phyloP scores from a whole-genome alignment of 1,139 yeast species.

The Lodderomyces metapsilosis region DNA sequence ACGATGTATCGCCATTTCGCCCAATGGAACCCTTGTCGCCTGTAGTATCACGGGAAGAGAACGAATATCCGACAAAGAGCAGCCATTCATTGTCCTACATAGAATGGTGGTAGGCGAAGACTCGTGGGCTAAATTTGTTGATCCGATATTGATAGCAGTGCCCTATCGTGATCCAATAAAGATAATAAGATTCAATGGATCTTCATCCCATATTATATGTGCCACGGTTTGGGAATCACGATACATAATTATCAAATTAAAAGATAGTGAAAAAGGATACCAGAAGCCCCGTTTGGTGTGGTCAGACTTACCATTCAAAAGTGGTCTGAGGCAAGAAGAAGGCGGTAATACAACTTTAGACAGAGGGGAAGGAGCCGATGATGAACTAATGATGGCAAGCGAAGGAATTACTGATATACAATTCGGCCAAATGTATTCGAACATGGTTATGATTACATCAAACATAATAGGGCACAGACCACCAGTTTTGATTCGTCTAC shows the following conservation, averaged over 20 bases:
- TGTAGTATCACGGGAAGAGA: constrained; percentile 84
- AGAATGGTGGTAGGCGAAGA: constrained; percentile 30
- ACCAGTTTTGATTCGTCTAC: constrained; percentile 35
- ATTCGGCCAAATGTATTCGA: constrained; percentile 44
- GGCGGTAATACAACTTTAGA: constrained; percentile 21
- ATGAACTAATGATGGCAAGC: constrained; percentile 55
- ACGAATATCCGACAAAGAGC: constrained; percentile 66
- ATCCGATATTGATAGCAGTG: constrained; percentile 70
- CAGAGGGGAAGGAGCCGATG: constrained; percentile 17
- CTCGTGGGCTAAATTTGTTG: constrained; percentile 32
- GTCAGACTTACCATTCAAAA: constrained; percentile 29
- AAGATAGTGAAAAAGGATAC: constrained; percentile 27
- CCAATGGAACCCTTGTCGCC: constrained; percentile 64
- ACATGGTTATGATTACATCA: constrained; percentile 36
- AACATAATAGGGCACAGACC: constrained; percentile 39
- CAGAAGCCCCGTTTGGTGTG: constrained; percentile 62
- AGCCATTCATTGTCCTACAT: constrained; percentile 75
- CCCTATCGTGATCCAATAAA: constrained; percentile 88
- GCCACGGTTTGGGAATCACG: constrained; percentile 84
- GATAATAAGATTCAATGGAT: constrained; percentile 65
- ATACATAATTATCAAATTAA: constrained; percentile 70
- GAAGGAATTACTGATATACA: constrained; percentile 88
- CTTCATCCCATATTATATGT: constrained; percentile 70
- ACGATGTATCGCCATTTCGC: constrained; percentile 71
- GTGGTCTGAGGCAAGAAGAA: constrained; percentile 18